These are phyloP conservation scores for Aureobasidium mangrovei DNA, from an alignment of 2,329 filamentous ascomycete species.

Conservation along the genomic window DNA sequence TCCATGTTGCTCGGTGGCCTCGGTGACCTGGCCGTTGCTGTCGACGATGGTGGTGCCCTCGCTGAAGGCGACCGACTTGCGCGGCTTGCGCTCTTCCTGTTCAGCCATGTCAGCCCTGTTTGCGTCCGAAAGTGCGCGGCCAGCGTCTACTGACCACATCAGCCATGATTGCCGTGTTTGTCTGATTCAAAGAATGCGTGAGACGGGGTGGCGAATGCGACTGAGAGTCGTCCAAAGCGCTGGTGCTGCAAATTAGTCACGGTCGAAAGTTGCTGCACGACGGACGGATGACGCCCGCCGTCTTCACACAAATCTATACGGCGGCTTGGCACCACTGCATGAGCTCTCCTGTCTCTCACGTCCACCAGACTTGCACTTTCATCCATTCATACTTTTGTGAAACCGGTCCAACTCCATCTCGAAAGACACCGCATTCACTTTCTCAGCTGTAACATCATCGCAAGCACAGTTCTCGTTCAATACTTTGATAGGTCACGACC, in stretches of 20 bases:
- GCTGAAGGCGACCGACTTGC: conserved; percentile 91
- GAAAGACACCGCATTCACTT: no score
- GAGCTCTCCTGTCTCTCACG: background rate
- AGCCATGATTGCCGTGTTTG: conserved; percentile 43
- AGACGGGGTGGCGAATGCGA: background rate
- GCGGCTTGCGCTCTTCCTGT: conserved; percentile 58
- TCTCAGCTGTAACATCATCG: no score
- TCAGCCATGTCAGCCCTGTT: conserved; percentile 13
- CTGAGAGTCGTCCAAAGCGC: background rate
- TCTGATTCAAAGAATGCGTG: background rate
- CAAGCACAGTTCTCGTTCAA: no score
- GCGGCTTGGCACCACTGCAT: background rate
- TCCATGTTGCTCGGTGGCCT: conserved; percentile 59
- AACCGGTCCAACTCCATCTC: no score
- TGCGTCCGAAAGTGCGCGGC: background rate
- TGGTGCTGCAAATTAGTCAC: background rate
- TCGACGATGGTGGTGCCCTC: conserved; percentile 82
- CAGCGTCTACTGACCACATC: conserved; percentile 29
- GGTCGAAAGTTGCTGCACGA: conserved; percentile 8
- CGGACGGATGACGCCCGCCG: conserved; percentile 9
- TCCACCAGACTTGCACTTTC: background rate
- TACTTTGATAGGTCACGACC: no score
- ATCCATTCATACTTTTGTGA: no score
- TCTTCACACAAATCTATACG: background rate
- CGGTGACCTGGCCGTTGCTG: conserved; percentile 75